Evolutionary conservation across 1,284 basidiomycete genomes (phyloP).

Genomic region (Lignosus rhinocerotis): DNA sequence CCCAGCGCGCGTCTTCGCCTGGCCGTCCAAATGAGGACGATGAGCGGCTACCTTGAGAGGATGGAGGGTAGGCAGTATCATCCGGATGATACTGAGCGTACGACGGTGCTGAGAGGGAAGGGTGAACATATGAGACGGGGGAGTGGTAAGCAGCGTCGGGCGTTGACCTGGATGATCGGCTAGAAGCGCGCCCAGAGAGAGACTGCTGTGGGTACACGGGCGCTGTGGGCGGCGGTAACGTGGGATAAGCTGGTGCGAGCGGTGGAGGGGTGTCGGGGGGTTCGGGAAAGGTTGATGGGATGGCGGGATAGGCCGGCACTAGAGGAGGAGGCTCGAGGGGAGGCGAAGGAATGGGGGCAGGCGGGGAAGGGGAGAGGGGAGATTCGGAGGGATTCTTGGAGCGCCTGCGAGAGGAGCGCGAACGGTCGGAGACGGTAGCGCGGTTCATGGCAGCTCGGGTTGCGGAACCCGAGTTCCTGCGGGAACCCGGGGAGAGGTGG

Average conservation of each 20-base stretch:
- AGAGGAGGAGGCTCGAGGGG: constrained; percentile 26
- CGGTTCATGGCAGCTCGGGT: constrained; percentile 47
- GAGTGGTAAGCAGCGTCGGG: constrained; percentile 24
- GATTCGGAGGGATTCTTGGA: constrained; percentile 13
- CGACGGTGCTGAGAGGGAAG: constrained; percentile 8
- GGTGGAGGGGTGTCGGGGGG: constrained; percentile 36
- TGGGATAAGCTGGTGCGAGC: constrained; percentile 23
- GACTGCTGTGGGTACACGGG: constrained; percentile 17
- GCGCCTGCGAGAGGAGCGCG: constrained; percentile 18
- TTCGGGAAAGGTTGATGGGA: constrained; percentile 16
- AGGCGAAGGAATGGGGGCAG: constrained; percentile 22
- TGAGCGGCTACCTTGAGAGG: constrained; percentile 17
- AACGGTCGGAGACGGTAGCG: constrained; percentile 14
- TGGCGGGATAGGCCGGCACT: constrained; percentile 16
- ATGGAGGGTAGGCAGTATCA: constrained; percentile 7
- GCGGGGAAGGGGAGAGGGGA: constrained; percentile 18
- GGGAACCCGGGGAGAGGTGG: constrained; percentile 70
- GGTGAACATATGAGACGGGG: constrained; percentile 13
- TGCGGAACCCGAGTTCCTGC: constrained; percentile 52
- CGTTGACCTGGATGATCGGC: constrained; percentile 26
- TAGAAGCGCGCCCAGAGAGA: constrained; percentile 11
- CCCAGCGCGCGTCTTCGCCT: constrained; percentile 16
- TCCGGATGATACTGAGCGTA: constrained; percentile 6
- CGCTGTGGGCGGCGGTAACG: constrained; percentile 19
- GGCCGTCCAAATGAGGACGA: constrained; percentile 12